phyloP scores from a whole-genome alignment of 495 filamentous ascomycete genomes.

The Aspergillus diversus region DNA sequence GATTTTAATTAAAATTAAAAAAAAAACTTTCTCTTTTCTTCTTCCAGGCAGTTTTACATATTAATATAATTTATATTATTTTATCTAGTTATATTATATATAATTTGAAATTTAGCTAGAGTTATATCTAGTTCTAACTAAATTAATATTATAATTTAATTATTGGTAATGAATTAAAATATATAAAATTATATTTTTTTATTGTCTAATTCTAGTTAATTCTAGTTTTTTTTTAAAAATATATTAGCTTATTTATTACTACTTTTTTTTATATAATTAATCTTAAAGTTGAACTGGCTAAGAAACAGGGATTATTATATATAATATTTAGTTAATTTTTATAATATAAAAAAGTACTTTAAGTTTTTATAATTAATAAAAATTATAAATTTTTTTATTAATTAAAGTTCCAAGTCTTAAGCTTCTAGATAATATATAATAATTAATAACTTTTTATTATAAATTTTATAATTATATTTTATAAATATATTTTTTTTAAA shows the following conservation, averaged over 20 bases:
- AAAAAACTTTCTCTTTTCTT: too few relatives aligned
- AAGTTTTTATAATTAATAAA: conserved; percentile 15
- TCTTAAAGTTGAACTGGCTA: conserved; percentile 17
- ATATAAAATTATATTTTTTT: background rate
- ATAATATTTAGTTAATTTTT: background rate
- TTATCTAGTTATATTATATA: too few relatives aligned
- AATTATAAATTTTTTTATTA: conserved; percentile 7
- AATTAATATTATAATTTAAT: too few relatives aligned
- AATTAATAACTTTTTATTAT: conserved; percentile 1
- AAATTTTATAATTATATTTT: too few relatives aligned
- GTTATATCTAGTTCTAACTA: too few relatives aligned
- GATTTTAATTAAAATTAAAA: too few relatives aligned
- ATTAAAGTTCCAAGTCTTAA: conserved; percentile 5
- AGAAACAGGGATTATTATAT: background rate
- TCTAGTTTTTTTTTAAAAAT: background rate
- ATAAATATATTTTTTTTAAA: background rate
- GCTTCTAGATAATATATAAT: conserved; percentile 10
- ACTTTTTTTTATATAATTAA: conserved; percentile 16
- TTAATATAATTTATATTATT: too few relatives aligned
- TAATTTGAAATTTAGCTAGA: too few relatives aligned
- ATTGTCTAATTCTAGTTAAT: background rate
- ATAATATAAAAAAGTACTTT: conserved; percentile 3
- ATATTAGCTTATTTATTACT: background rate
- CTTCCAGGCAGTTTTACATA: too few relatives aligned
- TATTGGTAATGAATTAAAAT: too few relatives aligned